These are phyloP conservation scores for Fusarium falciforme DNA, from an alignment of 2,329 filamentous ascomycete species.

Conservation along the genomic window DNA sequence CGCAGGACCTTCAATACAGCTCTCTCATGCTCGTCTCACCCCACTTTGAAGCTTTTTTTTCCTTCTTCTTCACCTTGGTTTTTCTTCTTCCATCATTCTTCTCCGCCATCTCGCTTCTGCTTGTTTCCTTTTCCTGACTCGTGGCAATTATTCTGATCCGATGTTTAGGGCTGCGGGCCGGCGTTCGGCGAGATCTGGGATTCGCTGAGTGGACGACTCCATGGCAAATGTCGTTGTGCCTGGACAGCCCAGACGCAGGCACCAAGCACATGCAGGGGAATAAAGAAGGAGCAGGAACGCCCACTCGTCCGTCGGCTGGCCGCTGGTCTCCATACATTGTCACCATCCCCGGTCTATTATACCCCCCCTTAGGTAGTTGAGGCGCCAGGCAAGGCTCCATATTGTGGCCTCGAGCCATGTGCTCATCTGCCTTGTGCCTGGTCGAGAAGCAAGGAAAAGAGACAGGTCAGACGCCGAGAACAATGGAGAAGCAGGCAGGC, in stretches of 20 bases:
- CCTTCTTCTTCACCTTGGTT: neutral
- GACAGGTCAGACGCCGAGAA: conserved; percentile 19
- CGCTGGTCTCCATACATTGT: neutral
- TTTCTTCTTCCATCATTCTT: conserved; percentile 3
- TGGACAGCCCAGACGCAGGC: conserved; percentile 30
- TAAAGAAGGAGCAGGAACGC: conserved; percentile 28
- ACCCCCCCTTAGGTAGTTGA: neutral
- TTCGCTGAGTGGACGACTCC: conserved; percentile 5
- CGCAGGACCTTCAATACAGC: neutral
- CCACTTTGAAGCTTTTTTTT: conserved; percentile 24
- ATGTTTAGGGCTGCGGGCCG: conserved; percentile 12
- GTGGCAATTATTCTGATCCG: conserved; percentile 17
- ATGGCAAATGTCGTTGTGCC: conserved; percentile 1
- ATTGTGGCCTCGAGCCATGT: neutral
- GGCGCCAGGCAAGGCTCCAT: neutral
- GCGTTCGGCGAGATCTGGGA: conserved; percentile 23
- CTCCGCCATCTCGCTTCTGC: conserved; percentile 13
- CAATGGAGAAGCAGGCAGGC: conserved; percentile 2
- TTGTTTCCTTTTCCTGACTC: conserved; percentile 13
- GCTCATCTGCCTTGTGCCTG: neutral
- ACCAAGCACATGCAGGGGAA: conserved; percentile 34
- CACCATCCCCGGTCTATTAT: neutral
- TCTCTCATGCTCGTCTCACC: conserved; percentile 5
- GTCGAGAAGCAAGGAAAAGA: conserved; percentile 1
- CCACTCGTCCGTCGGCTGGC: conserved; percentile 2